Evolutionary conservation across 148 eudicot genomes (phyloP).

Genomic region (Cornus controversa): DNA sequence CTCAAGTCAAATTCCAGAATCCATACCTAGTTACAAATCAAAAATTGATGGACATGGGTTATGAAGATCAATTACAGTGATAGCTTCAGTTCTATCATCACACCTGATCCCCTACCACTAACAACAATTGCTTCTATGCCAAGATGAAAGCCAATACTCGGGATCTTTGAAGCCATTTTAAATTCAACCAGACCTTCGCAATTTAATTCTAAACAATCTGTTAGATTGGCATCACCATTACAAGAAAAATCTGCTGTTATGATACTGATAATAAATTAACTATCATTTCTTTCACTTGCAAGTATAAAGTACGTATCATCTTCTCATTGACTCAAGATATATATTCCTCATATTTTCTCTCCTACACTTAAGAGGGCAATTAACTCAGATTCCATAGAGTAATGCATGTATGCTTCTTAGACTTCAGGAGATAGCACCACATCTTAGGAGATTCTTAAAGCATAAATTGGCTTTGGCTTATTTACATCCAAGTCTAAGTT

Average conservation of each 20-base stretch:
- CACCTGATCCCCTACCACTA: constrained; percentile 28
- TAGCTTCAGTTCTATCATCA: constrained; percentile 11
- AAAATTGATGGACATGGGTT: constrained; percentile 18
- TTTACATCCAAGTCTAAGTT: no score
- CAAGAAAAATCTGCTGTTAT: background rate
- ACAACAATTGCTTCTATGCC: constrained; percentile 27
- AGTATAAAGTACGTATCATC: no score
- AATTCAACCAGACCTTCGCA: constrained; percentile 23
- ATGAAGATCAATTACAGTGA: constrained; percentile 23
- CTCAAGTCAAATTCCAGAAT: constrained; percentile 29
- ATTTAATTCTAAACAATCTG: constrained; percentile 8
- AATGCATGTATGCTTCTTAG: no score
- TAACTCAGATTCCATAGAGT: no score
- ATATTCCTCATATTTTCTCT: no score
- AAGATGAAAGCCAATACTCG: constrained; percentile 26
- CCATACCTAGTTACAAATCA: constrained; percentile 12
- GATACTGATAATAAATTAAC: background rate
- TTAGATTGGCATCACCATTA: background rate
- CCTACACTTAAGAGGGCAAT: no score
- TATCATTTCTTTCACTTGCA: no score
- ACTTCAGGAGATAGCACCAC: no score
- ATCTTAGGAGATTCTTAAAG: no score
- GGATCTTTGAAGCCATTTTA: constrained; percentile 26
- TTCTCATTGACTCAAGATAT: no score
- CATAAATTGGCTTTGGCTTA: no score